Base-by-base conservation (phyloP, 805 yeast genomes). In the Alloascoidea africana region DNA sequence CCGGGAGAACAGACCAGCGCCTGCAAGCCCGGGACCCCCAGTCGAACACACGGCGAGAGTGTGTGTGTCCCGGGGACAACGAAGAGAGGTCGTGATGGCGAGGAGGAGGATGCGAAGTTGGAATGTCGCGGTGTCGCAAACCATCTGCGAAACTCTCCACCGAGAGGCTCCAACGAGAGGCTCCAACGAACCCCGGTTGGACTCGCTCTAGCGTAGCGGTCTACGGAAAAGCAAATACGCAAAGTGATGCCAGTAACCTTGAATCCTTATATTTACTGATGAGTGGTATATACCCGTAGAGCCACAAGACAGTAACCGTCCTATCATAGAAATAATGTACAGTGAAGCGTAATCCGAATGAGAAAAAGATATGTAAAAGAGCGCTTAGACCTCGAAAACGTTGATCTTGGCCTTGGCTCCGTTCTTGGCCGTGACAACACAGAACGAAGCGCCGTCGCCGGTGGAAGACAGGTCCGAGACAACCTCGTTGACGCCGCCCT, bases 391-490 rank as follows among this genome's bases (percentile, higher is more conserved):
- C 32, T 54, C 65, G 47, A 84, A 85, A 2, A 84, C 77, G 56
- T 82, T 93, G 50, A 84, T 73, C 39, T 62, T 68, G 27, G 89
- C 94, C 39, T 62, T 64, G 27, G 81, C 63, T 38, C 69, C 66
- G 46, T 72, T 66, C 34, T 59, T 57, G 27, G 84, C 94, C 34
- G 94, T 83, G 36, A 83, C 79, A 38, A 84, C 80, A 66, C 95
- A 85, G 70, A 70, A 84, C n/a, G 69, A 65, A 32, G 79, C 93
- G 45, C 76, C 83, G 37, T 76, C 77, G 66, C 46, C 30, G n/a
- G 8, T 23, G 30, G 30, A 8, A 27, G 63, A 54, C 3, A 59
- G 48, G 2, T 60, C 48, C 16, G 73, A 65, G 14, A 50, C 44
- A 27, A 73, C 68, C 38, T 63, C 64, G 60, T 83, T 80, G 46